These are phyloP conservation scores for Cucumis sativus DNA, from an alignment of 306 rosid genomes.

Conservation along the genomic window Cucumber_9930_V3 NC_026655.2:20349501-20350000, in stretches of 20 bases:
- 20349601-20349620: background rate
- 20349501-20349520: background rate
- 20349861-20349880: constrained; percentile 31
- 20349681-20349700: background rate
- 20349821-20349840: constrained; percentile 23
- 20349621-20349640: background rate
- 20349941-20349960: constrained; percentile 18
- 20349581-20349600: background rate
- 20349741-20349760: background rate
- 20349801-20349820: background rate
- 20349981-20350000: constrained; percentile 8
- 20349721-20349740: background rate
- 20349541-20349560: background rate
- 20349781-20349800: background rate
- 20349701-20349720: background rate
- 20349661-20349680: background rate
- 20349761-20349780: background rate
- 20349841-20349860: constrained; percentile 36
- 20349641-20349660: background rate
- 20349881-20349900: constrained; percentile 24
- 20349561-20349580: background rate
- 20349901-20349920: constrained; percentile 38
- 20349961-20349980: constrained; percentile 31
- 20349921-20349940: background rate
- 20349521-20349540: background rate